phyloP scores from a whole-genome alignment of 257 asterid species.

The Anisodus tanguticus region DNA sequence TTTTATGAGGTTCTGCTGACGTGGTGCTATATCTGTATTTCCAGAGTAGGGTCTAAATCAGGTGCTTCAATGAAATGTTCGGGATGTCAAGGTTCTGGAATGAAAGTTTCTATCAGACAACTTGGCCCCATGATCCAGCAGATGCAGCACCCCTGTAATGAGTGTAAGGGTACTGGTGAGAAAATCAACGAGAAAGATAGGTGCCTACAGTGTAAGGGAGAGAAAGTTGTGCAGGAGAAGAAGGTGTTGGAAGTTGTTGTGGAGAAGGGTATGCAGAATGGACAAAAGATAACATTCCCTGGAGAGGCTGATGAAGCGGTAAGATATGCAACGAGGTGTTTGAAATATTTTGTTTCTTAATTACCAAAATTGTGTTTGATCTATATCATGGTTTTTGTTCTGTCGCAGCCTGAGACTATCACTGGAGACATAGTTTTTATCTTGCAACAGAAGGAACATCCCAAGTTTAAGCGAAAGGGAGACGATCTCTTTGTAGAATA shows the following conservation, averaged over 20 bases:
- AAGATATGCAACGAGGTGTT: neutral
- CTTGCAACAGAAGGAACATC: slow-evolving; percentile 39
- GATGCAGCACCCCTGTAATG: slow-evolving; percentile 38
- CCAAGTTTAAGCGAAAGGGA: slow-evolving; percentile 41
- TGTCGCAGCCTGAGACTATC: slow-evolving; percentile 35
- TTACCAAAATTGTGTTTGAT: neutral
- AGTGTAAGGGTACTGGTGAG: slow-evolving; percentile 37
- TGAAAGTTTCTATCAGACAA: slow-evolving; percentile 39
- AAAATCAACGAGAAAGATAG: slow-evolving; percentile 34
- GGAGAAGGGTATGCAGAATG: slow-evolving; percentile 42
- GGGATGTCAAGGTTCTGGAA: slow-evolving; percentile 39
- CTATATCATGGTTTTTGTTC: neutral
- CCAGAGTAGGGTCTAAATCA: slow-evolving; percentile 37
- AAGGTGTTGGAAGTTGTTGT: slow-evolving; percentile 39
- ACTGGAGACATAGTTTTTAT: slow-evolving; percentile 38
- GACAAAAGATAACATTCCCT: slow-evolving; percentile 39
- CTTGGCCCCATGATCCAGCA: slow-evolving; percentile 42
- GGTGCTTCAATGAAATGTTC: slow-evolving; percentile 39
- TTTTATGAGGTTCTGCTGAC: neutral
- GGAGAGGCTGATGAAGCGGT: slow-evolving; percentile 41
- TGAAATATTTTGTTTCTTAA: slow-evolving; percentile 3
- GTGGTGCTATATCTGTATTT: slow-evolving; percentile 6
- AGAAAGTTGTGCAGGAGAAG: slow-evolving; percentile 38
- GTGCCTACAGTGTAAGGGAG: slow-evolving; percentile 40
- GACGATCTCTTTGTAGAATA: slow-evolving; percentile 39